Evolutionary conservation across 2,329 filamentous ascomycete genomes (phyloP).

Genomic region (Aureobasidium zeae): DNA sequence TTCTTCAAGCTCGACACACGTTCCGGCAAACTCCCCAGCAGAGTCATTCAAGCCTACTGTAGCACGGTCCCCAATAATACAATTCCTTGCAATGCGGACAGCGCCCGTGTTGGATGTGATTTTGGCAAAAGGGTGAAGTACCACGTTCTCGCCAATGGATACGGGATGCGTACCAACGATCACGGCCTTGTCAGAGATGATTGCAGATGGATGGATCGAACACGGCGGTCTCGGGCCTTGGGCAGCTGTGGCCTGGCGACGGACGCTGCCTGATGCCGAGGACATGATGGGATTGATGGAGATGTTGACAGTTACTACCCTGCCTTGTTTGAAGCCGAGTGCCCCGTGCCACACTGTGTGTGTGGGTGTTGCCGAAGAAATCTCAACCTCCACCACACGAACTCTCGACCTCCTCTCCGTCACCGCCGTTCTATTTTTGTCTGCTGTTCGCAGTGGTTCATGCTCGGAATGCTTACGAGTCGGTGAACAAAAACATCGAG

Average conservation of each 20-base stretch:
- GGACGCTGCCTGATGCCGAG: constrained; percentile 10
- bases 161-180: constrained; percentile 67
- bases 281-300: constrained; percentile 8
- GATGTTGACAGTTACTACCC: constrained; percentile 9
- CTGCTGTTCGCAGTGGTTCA: no score
- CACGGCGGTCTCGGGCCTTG: constrained; percentile 28
- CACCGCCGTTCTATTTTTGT: no score
- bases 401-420: no score
- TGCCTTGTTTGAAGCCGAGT: constrained; percentile 9
- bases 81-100: constrained; percentile 41
- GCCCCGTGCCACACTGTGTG: no score
- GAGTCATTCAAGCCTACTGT: constrained; percentile 28
- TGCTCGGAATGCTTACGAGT: no score
- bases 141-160: constrained; percentile 63
- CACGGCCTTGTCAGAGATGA: constrained; percentile 40
- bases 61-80: constrained; percentile 65
- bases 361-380: no score
- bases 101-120: constrained; percentile 35
- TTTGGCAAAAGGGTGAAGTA: constrained; percentile 75
- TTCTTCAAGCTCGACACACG: constrained; percentile 31
- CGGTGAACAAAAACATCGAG: no score
- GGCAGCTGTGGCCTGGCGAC: constrained; percentile 10
- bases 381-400: no score
- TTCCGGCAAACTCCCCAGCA: constrained; percentile 12
- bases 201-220: constrained; percentile 38